Base-by-base conservation (phyloP, 768 basidiomycete genomes). In the Clitopilus hobsonii region DNA sequence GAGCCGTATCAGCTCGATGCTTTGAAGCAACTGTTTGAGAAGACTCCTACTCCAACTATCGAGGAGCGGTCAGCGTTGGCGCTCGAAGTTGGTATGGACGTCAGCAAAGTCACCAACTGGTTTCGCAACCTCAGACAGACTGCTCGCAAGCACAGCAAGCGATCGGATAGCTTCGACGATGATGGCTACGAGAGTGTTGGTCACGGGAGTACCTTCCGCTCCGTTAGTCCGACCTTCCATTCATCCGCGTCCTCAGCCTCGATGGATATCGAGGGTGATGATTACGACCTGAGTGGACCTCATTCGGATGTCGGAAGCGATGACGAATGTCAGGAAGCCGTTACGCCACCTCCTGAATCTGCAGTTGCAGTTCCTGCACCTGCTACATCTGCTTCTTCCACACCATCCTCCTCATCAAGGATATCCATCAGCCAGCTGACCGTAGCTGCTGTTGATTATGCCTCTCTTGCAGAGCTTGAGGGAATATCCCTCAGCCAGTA, bases 51-150 rank as follows among this genome's bases (percentile, higher is more conserved):
- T 10, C 90, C 90, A 5, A 84, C 86, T 13, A 89, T 91, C 57
- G 89, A 92, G 67, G 85, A 91, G 67, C 86, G 90, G 49, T 80
- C 79, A 49, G 81, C 83, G 38, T 73, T 92, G 3, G 90, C 88
- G 7, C 73, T 79, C 22, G 85, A 91, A 71, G 82, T 91, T 56
- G 89, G 88, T 71, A 91, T 92, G 82, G 89, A 92, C 69, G 69
- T 91, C 54, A 86, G 84, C 59, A 90, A 89, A 70, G 89, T 92
- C 52, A 90, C 89, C 16, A 92, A 92, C 67, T 92, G 89, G 89
- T 91, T 91, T 76, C 78, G 89, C 29, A 92, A 92, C 65, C 76
- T 91, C 55, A 81, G 89, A 30, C 89, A 92, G 71, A 88, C 87
- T 16, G 79, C 89, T n/a, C 73, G 89, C 38, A 90, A 85, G 69